phyloP scores from a whole-genome alignment of 2,329 filamentous ascomycete genomes.

The Diaporthe amygdali region DNA sequence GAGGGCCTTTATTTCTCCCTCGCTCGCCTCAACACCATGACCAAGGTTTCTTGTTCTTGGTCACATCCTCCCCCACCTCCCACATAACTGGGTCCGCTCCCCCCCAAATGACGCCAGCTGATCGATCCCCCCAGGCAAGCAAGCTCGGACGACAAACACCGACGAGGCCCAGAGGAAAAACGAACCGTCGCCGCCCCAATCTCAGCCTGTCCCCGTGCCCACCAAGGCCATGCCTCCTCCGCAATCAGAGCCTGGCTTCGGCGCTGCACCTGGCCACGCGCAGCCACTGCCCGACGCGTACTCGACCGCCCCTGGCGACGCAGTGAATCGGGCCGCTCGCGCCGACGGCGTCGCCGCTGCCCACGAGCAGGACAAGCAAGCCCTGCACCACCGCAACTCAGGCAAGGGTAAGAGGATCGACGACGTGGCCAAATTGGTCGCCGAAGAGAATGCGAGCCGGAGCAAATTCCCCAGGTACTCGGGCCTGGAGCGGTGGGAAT shows the following conservation, averaged over 20 bases:
- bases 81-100: neutral
- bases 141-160: slow-evolving; percentile 72
- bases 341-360: slow-evolving; percentile 70
- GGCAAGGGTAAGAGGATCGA: slow-evolving; percentile 53
- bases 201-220: slow-evolving; percentile 58
- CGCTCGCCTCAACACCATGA: neutral
- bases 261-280: slow-evolving; percentile 51
- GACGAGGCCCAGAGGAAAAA: slow-evolving; percentile 60
- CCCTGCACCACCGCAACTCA: slow-evolving; percentile 38
- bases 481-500: slow-evolving; percentile 82
- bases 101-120: slow-evolving; percentile 30
- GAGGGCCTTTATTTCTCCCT: neutral
- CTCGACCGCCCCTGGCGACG: slow-evolving; percentile 64
- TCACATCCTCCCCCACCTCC: neutral
- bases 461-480: slow-evolving; percentile 87
- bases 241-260: slow-evolving; percentile 50
- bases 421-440: slow-evolving; percentile 82
- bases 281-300: slow-evolving; percentile 61
- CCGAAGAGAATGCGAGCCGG: slow-evolving; percentile 87
- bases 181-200: slow-evolving; percentile 53
- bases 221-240: slow-evolving; percentile 58
- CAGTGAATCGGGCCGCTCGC: slow-evolving; percentile 71
- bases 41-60: neutral
- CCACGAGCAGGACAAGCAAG: slow-evolving; percentile 66
- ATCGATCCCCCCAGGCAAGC: slow-evolving; percentile 68